Base-by-base conservation (phyloP, 116 monocot species). In the Papilionanthe hybrid region DNA sequence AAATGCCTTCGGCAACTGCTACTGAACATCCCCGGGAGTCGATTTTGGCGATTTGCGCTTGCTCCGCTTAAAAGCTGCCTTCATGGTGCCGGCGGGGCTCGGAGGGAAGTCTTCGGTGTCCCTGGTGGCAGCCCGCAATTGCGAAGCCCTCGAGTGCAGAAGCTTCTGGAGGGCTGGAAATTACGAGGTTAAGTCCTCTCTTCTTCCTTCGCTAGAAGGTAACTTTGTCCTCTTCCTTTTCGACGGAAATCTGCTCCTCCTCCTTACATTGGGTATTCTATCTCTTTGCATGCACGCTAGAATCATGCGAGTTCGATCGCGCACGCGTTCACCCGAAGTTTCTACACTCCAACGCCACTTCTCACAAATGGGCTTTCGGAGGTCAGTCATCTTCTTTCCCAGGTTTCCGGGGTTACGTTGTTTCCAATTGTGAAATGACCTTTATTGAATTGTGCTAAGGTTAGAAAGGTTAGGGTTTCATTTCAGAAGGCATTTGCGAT, bases 301-400 rank as follows among this genome's bases (percentile, higher is more conserved):
- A 88, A 72, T 47, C 88, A 5, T 87, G 75, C 42, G 86, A 87
- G 81, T 91, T 95, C 48, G 91, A 91, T 25, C 91, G 88, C 15
- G 93, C 95, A n/a, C 89, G 95, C 1, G 93, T 95, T 27, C 95
- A 95, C 60, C 93, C 95, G 0, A 95, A 88, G 84, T 95, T 95
- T 67, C 85, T 95, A 12, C 95, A 95, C 87, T 86, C 95, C 82
- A 95, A 95, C 75, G 95, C 95, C 5, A 95, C 95, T 5, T 93
- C 95, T 6, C 93, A 95, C 80, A 93, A 93, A 67, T 95, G 95
- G 95, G 95, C 93, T 55, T 95, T 91, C 58, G 89, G 89, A 86
- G 89, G 89, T 87, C 25, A 12, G 66, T 79, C 11, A 27, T 25
- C 75, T 42, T 43, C 43, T 77, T 8, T 77, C 18, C 25, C 32